Percentiles rank a stretch among this genome's conserved stretches.
These are phyloP conservation scores for Plasmodium vivax DNA, from an alignment of 169 alveolate genomes.

Conservation along the genomic window DNA sequence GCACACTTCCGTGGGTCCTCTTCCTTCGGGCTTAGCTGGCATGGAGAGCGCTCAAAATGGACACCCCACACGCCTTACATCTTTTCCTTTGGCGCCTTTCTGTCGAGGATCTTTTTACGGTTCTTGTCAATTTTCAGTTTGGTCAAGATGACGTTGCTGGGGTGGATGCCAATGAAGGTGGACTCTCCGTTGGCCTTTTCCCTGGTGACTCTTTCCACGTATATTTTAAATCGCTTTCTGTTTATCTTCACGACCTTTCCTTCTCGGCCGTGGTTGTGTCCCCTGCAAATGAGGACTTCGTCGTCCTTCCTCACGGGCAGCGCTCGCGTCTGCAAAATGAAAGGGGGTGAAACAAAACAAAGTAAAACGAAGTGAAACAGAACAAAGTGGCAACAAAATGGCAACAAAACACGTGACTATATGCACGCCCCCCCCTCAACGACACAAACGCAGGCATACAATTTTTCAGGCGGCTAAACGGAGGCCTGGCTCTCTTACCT, in stretches of 20 bases:
- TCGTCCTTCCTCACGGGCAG: slow-evolving; percentile 99
- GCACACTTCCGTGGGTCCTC: neutral
- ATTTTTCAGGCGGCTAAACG: neutral
- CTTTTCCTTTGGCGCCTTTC: slow-evolving; percentile 86
- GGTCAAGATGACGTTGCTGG: slow-evolving; percentile 97
- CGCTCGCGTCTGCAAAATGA: slow-evolving; percentile 88
- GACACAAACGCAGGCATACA: neutral
- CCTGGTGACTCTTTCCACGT: slow-evolving; percentile 96
- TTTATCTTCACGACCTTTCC: slow-evolving; percentile 98
- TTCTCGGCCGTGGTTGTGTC: slow-evolving; percentile 96
- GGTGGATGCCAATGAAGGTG: slow-evolving; percentile 95
- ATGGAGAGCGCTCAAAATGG: neutral
- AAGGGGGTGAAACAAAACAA: too few species aligned
- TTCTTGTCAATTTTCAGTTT: slow-evolving; percentile 95
- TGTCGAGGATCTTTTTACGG: slow-evolving; percentile 93
- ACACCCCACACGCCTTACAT: neutral
- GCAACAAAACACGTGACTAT: neutral
- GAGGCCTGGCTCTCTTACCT: slow-evolving; percentile 83
- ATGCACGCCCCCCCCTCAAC: neutral
- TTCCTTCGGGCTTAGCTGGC: neutral
- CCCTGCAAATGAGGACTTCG: slow-evolving; percentile 97
- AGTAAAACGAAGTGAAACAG: neutral
- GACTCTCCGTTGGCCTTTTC: slow-evolving; percentile 95
- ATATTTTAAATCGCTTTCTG: slow-evolving; percentile 97
- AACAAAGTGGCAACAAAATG: neutral